phyloP scores from a whole-genome alignment of 257 asterid species.

The Przewalskia tangutica region DNA sequence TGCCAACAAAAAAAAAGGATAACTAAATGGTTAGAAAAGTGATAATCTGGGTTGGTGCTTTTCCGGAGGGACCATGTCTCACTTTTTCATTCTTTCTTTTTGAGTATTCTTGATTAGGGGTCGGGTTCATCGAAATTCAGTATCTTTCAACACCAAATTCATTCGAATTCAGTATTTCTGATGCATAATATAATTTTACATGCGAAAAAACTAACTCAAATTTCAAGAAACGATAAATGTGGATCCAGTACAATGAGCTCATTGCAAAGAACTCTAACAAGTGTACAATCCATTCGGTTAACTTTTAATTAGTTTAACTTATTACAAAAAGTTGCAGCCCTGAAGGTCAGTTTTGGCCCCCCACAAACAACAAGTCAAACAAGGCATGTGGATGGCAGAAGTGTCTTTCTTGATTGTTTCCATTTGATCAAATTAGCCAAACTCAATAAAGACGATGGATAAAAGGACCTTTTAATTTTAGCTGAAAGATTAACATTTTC shows the following conservation, averaged over 20 bases:
- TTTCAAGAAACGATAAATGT: too few relatives aligned
- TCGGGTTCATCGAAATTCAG: too few relatives aligned
- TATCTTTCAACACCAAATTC: too few relatives aligned
- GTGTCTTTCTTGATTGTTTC: neutral
- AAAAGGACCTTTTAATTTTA: neutral
- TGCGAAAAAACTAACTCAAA: too few relatives aligned
- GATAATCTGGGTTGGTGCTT: neutral
- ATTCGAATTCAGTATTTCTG: too few relatives aligned
- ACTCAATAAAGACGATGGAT: neutral
- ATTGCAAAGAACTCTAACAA: neutral
- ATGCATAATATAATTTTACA: too few relatives aligned
- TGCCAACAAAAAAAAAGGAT: too few relatives aligned
- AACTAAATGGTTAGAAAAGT: neutral
- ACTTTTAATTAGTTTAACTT: neutral
- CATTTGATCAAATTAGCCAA: neutral
- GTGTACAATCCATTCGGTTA: neutral
- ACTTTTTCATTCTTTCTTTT: neutral
- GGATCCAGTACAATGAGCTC: neutral
- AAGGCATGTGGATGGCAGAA: constrained; percentile 7
- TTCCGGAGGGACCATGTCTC: neutral
- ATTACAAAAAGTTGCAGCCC: neutral
- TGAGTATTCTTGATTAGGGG: neutral
- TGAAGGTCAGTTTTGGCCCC: neutral
- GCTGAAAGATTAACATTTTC: neutral
- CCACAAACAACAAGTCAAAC: neutral